These are phyloP conservation scores for Cladosporium phlei DNA, from an alignment of 2,329 filamentous ascomycete genomes.

Conservation along the genomic window DNA sequence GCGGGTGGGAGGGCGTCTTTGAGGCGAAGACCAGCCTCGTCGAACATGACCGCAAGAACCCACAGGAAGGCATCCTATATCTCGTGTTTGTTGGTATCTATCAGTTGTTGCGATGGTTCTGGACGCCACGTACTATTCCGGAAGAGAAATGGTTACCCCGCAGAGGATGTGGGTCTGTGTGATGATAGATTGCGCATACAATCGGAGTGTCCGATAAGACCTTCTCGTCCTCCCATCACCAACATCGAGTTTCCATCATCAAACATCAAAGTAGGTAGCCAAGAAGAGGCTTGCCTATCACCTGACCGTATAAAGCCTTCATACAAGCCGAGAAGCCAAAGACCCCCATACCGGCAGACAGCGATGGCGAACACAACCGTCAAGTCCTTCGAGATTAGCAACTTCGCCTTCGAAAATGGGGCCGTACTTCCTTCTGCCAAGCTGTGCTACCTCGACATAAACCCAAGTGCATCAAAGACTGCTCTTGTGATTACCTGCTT, in stretches of 20 bases:
- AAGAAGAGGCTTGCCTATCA: too few relatives aligned
- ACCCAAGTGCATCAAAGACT: neutral
- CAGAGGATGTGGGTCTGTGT: conserved; percentile 1
- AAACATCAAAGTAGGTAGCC: too few relatives aligned
- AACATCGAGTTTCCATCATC: too few relatives aligned
- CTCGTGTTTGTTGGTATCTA: neutral
- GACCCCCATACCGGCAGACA: neutral
- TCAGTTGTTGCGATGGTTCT: neutral
- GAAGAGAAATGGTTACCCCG: neutral
- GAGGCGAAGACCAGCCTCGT: too few relatives aligned
- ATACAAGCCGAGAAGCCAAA: neutral
- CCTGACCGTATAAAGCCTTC: too few relatives aligned
- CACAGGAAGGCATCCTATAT: conserved; percentile 7
- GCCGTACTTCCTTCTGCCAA: conserved; percentile 1
- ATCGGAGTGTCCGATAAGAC: neutral
- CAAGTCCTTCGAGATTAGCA: neutral
- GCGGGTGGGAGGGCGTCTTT: neutral
- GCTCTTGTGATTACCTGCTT: conserved; percentile 3
- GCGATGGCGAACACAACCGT: neutral
- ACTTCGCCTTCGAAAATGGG: conserved; percentile 5
- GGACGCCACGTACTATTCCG: neutral
- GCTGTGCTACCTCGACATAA: conserved; percentile 1
- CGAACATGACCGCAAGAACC: too few relatives aligned
- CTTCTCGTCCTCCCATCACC: neutral
- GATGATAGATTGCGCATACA: conserved; percentile 5